Percentiles rank a stretch among this genome's conserved stretches.
Conservation (phyloP, 805 yeast species). For the Candida sphagnicola region DNA sequence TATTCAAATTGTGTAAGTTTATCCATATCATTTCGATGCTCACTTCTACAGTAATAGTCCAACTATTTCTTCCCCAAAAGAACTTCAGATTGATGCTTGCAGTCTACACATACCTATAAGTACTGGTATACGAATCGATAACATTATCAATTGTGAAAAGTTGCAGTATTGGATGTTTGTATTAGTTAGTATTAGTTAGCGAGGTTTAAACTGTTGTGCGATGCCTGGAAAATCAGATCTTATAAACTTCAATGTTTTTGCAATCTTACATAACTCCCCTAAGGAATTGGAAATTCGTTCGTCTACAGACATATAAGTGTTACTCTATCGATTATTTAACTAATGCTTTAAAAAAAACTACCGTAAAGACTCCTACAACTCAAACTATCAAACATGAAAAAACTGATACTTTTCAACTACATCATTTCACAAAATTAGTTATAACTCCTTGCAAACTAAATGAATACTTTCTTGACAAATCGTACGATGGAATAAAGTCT, state of each 20-base stretch:
- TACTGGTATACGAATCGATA: constrained; percentile 16
- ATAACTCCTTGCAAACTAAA: constrained; percentile 23
- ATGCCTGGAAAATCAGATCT: neutral
- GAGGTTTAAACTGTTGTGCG: no score
- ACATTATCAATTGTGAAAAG: constrained; percentile 10
- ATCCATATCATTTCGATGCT: no score
- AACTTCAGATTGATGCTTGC: no score
- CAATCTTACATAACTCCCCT: neutral
- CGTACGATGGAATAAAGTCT: constrained; percentile 10
- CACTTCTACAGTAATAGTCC: no score
- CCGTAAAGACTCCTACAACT: neutral
- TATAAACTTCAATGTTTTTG: neutral
- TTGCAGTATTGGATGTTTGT: no score
- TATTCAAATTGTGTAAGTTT: no score
- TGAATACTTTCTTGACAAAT: constrained; percentile 14
- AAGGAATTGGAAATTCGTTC: neutral
- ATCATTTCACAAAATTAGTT: constrained; percentile 4
- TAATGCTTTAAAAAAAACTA: constrained; percentile 4
- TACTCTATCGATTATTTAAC: constrained; percentile 8
- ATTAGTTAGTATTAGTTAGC: no score
- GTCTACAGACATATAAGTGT: neutral
- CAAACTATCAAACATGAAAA: neutral
- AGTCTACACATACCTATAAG: constrained; percentile 15
- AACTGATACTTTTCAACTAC: neutral
- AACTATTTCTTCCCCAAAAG: no score